Base-by-base conservation (phyloP, 108 stramenopile species). In the Cyclotella baltica region DNA sequence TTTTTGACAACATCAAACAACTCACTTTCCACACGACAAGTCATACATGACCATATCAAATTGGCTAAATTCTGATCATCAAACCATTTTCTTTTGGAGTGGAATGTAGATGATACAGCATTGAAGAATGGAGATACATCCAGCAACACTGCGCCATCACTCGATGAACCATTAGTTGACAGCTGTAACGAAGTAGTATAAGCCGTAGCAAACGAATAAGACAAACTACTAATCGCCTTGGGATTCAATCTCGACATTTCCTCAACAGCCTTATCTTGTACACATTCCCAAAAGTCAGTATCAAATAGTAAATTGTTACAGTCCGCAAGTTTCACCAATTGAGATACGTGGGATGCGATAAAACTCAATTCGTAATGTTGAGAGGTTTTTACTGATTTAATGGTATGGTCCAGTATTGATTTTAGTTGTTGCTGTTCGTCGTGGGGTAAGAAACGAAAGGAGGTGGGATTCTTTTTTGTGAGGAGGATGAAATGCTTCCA, bases 31-130 rank as follows among this genome's bases (percentile, higher is more conserved):
- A 55, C 59, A 15, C 58, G 37, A 35, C 82, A 83, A 8, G 75
- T 76, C 70, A 75, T 67, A 33, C 70, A 71, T 18, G 82, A 72
- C 82, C 82, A 83, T 0, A 75, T 70, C 30, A 83, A 35, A 56
- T 76, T 83, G 23, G 67, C 38, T 34, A 83, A 29, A 43, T 72
- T 61, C 18, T 76, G 75, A 0, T 68, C 66, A 22, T 74, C 38
- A 65, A 76, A 83, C 4, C 67, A 58, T 15, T 13, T 31, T 0
- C 23, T 59, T 15, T 47, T 47, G 1, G 22, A 25, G n/a, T 25
- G 16, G 23, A 81, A 70, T 16, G 68, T 64, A 15, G 10, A 11
- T 40, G 37, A 33, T n/a, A 55, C 28, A 1, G 67, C 67, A 43
- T 37, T 35, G 34, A 74, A 80, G 57, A 81, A 69, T 2, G 80